A percentile compares a stretch with the other conserved stretches of the same genome.
Conservation (phyloP, 805 yeast genomes). For the Starmerella stigmatis region DNA sequence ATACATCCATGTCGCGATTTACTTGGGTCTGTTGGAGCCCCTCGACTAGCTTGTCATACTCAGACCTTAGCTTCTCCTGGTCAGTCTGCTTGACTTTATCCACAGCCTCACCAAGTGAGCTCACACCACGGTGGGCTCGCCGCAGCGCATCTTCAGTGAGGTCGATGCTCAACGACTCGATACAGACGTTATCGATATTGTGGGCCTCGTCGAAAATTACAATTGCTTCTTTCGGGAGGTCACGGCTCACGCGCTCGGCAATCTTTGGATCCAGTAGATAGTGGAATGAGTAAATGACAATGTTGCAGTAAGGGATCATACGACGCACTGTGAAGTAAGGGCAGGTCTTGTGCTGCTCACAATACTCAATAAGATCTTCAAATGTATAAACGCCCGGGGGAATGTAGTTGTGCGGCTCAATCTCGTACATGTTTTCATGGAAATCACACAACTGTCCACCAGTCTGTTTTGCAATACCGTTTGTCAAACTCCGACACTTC, state of each 20-base stretch:
- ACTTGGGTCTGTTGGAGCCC: slow-evolving; percentile 68
- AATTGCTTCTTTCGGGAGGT: slow-evolving; percentile 82
- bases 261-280: slow-evolving; percentile 93
- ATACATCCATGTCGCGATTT: slow-evolving; percentile 49
- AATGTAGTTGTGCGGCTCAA: slow-evolving; percentile 77
- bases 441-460: slow-evolving; percentile 64
- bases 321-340: slow-evolving; percentile 97
- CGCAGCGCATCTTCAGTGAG: slow-evolving; percentile 82
- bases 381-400: slow-evolving; percentile 94
- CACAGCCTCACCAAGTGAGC: slow-evolving; percentile 65
- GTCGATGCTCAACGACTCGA: slow-evolving; percentile 85
- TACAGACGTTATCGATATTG: slow-evolving; percentile 96
- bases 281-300: slow-evolving; percentile 92
- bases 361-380: slow-evolving; percentile 66
- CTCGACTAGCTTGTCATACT: slow-evolving; percentile 80
- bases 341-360: slow-evolving; percentile 72
- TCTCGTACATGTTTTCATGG: slow-evolving; percentile 80
- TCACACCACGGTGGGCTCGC: slow-evolving; percentile 80
- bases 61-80: slow-evolving; percentile 73
- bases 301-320: slow-evolving; percentile 85
- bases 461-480: slow-evolving; percentile 68
- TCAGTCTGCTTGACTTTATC: slow-evolving; percentile 76
- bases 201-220: slow-evolving; percentile 98
- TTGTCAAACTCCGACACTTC: slow-evolving; percentile 86
- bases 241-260: slow-evolving; percentile 88